Evolutionary conservation across 805 yeast genomes (phyloP).

Genomic region (Saccharomycopsis sp.): DNA sequence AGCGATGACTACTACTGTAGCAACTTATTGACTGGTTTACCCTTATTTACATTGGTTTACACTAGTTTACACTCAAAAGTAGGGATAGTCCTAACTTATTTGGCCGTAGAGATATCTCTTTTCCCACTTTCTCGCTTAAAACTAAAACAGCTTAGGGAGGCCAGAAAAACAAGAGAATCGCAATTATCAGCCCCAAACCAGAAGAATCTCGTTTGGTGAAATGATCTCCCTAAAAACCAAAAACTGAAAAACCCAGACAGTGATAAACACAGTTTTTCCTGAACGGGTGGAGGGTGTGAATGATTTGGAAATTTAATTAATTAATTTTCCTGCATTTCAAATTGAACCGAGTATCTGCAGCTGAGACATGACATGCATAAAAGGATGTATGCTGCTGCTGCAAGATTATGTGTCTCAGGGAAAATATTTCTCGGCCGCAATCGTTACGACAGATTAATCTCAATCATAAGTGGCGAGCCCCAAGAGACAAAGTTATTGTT

Average conservation of each 20-base stretch:
- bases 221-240: background rate
- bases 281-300: background rate
- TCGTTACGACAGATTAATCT: background rate
- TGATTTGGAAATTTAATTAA: background rate
- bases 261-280: background rate
- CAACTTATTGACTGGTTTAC: too few relatives aligned
- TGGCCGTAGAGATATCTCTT: too few relatives aligned
- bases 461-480: background rate
- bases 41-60: too few relatives aligned
- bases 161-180: background rate
- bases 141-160: too few relatives aligned
- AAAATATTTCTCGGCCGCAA: background rate
- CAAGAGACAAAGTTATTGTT: background rate
- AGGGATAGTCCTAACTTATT: too few relatives aligned
- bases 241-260: background rate
- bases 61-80: too few relatives aligned
- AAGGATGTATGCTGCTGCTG: background rate
- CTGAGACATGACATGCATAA: background rate
- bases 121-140: background rate
- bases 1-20: too few relatives aligned
- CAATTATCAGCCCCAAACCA: background rate
- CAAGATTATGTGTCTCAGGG: background rate
- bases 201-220: background rate
- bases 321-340: background rate
- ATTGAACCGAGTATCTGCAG: background rate